Percentiles rank a stretch among this genome's conserved stretches.
Conservation (phyloP, 2,329 filamentous ascomycete species). For the Colletotrichum theobromicola region DNA sequence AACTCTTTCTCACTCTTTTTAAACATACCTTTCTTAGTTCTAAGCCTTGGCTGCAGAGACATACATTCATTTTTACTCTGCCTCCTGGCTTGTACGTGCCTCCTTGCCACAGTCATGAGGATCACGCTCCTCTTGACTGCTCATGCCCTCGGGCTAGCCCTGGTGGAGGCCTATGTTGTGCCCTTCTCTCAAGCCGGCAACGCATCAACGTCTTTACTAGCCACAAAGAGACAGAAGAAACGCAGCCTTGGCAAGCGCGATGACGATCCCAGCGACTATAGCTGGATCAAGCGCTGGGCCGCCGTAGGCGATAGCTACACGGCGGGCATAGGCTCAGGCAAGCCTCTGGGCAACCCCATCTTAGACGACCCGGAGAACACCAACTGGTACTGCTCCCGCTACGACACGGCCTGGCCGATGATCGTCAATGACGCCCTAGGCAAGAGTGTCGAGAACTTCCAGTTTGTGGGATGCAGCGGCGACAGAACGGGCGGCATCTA, state of each 20-base stretch:
- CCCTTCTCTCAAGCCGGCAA: background rate
- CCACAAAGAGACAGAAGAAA: background rate
- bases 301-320: slow-evolving; percentile 43
- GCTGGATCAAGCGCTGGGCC: slow-evolving; percentile 35
- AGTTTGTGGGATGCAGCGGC: slow-evolving; percentile 32
- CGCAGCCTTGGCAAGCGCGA: background rate
- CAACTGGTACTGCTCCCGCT: slow-evolving; percentile 33
- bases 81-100: background rate
- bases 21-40: background rate
- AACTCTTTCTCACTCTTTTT: background rate
- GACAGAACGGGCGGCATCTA: slow-evolving; percentile 31
- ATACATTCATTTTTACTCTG: background rate
- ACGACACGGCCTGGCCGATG: slow-evolving; percentile 30
- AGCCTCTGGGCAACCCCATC: background rate
- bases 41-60: background rate
- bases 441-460: slow-evolving; percentile 27
- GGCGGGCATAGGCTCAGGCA: slow-evolving; percentile 34
- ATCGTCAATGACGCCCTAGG: slow-evolving; percentile 30
- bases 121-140: background rate
- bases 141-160: background rate
- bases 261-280: background rate
- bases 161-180: background rate
- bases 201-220: background rate
- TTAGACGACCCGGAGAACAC: background rate
- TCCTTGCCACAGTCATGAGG: background rate